These are phyloP conservation scores for Malania oleifera DNA, from an alignment of 164 flowering plant species.

Conservation along the genomic window DNA sequence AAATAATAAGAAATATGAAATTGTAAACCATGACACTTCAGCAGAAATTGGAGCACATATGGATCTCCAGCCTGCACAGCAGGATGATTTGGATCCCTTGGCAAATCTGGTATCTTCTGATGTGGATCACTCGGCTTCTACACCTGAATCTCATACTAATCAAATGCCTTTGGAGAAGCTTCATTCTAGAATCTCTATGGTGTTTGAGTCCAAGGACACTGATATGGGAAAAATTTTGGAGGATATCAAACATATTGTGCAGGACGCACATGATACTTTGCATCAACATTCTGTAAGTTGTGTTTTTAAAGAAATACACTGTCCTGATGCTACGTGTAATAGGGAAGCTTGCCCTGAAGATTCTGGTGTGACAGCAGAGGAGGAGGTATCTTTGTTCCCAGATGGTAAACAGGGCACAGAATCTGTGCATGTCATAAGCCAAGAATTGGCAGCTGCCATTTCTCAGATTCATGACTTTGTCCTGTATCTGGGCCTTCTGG, in stretches of 20 bases:
- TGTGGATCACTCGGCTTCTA: constrained; percentile 9
- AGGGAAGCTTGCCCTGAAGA: constrained; percentile 27
- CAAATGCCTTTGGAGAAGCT: constrained; percentile 26
- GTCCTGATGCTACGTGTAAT: constrained; percentile 24
- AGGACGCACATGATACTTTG: constrained; percentile 37
- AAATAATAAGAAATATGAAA: constrained; percentile 24
- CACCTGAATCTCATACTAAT: constrained; percentile 19
- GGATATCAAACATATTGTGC: constrained; percentile 44
- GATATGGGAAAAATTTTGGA: constrained; percentile 39
- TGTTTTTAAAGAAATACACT: constrained; percentile 27
- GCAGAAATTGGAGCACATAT: constrained; percentile 19
- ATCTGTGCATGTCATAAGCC: constrained; percentile 12
- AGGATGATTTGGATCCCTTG: constrained; percentile 11
- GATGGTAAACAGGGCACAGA: constrained; percentile 19
- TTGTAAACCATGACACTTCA: constrained; percentile 11
- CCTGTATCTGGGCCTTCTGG: constrained; percentile 47
- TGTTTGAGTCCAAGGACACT: constrained; percentile 35
- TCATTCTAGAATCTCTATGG: constrained; percentile 29
- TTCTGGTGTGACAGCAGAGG: constrained; percentile 25
- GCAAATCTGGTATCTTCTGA: constrained; percentile 16
- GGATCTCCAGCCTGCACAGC: constrained; percentile 22
- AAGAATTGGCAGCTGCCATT: constrained; percentile 48
- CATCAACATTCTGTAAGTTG: constrained; percentile 28
- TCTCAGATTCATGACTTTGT: constrained; percentile 71
- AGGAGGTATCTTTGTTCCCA: constrained; percentile 22